Base-by-base conservation (phyloP, 1,139 yeast species). In the Eremothecium coryli region DNA sequence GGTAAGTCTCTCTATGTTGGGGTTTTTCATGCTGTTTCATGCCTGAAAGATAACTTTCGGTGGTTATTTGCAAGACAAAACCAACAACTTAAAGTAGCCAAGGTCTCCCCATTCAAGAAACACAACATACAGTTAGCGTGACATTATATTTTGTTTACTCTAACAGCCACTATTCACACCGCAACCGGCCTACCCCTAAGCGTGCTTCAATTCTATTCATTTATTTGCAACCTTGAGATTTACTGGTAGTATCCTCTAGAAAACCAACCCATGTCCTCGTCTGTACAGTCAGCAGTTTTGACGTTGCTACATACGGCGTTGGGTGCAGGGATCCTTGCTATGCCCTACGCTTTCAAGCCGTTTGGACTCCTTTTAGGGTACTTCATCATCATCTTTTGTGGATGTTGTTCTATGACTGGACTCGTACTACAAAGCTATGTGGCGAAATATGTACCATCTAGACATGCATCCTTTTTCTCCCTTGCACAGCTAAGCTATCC, bases 251-350 rank as follows among this genome's bases (percentile, higher is more conserved):
- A n/a, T n/a, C n/a, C n/a, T n/a, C n/a, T 20, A 16, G 16, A 25
- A 20, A 20, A 10, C 9, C 10, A 8, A 20, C n/a, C 15, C 13
- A 46, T 46, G 52, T 40, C 49, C 13, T 49, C 60, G 4, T 39
- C 45, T 10, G 46, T 46, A 27, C 45, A 40, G 25, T 58, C 64
- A 4, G 65, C 64, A 34, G 75, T 59, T 3, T 46, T 79, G 26
- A 75, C 79, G 42, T 65, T 82, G 33, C 60, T 76, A 38, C 82
- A 81, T 56, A 81, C 93, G 16, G 58, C 58, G 7, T 50, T 57
- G 38, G 65, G 97, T 5, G 95, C 98, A 1, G 98, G 98, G 2
- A 72, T 90, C 47, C 71, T 90, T 38, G 94, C 97, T 10, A 80
- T 90, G 75, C 97, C 98, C 0, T 80, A 76, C 50, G 95, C 96